Evolutionary conservation across 352 stramenopile species (phyloP).

Genomic region (Elongisporangium prolatum): DNA sequence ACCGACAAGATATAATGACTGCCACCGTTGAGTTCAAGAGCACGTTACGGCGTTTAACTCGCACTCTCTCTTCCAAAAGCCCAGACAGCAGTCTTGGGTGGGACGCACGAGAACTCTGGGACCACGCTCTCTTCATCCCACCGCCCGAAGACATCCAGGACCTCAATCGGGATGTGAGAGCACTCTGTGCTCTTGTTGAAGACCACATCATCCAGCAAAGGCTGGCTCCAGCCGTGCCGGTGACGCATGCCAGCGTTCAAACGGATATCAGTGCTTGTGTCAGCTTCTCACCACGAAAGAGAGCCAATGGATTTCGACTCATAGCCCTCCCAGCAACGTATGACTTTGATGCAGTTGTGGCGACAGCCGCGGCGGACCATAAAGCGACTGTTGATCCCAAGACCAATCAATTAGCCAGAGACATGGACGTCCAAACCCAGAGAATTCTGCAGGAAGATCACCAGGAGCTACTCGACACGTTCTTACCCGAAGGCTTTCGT

Average conservation of each 20-base stretch:
- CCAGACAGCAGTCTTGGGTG: slow-evolving; percentile 44
- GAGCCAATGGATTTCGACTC: slow-evolving; percentile 12
- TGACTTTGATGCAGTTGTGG: slow-evolving; percentile 6
- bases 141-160: slow-evolving; percentile 45
- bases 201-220: slow-evolving; percentile 14
- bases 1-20: slow-evolving; percentile 14
- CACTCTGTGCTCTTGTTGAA: slow-evolving; percentile 31
- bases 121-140: slow-evolving; percentile 58
- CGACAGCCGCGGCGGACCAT: neutral
- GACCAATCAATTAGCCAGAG: neutral
- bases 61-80: slow-evolving; percentile 29
- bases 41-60: slow-evolving; percentile 19
- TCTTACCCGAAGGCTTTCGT: slow-evolving; percentile 27
- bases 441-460: slow-evolving; percentile 11
- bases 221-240: neutral
- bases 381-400: neutral
- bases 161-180: slow-evolving; percentile 29
- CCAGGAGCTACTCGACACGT: slow-evolving; percentile 23
- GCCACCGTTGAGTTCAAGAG: slow-evolving; percentile 29
- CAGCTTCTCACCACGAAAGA: slow-evolving; percentile 5
- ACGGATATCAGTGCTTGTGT: slow-evolving; percentile 30
- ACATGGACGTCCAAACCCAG: neutral
- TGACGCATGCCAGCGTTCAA: slow-evolving; percentile 12
- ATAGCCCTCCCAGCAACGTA: slow-evolving; percentile 6
- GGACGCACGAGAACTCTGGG: slow-evolving; percentile 44